Conservation (phyloP, 2,329 filamentous ascomycete genomes). For the Gaeumannomyces sp. region DNA sequence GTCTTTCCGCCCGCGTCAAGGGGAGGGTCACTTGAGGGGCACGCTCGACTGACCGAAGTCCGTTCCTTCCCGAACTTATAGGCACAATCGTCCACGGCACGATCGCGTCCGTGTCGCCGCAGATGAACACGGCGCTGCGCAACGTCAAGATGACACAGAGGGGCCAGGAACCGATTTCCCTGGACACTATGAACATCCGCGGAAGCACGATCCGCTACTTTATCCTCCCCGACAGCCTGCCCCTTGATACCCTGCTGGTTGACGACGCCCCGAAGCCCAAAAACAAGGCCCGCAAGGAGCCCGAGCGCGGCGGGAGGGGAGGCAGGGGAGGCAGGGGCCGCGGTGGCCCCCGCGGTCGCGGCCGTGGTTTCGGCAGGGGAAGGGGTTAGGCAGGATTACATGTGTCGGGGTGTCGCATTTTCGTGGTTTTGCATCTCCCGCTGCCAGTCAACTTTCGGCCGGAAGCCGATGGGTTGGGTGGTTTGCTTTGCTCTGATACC, state of each 20-base stretch:
- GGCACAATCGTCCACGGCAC: conserved; percentile 96
- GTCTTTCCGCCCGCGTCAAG: background rate
- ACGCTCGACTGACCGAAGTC: conserved; percentile 8
- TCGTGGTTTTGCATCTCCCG: background rate
- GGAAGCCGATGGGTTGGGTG: too few relatives aligned
- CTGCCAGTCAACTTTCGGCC: conserved; percentile 2
- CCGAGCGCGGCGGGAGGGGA: conserved; percentile 50
- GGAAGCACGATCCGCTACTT: conserved; percentile 95
- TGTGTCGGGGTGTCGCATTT: background rate
- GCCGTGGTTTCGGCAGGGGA: conserved; percentile 22
- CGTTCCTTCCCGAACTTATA: conserved; percentile 28
- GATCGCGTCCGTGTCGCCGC: conserved; percentile 90
- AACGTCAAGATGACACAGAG: conserved; percentile 94
- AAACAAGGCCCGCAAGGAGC: conserved; percentile 98
- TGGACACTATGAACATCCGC: conserved; percentile 95
- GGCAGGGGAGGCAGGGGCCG: conserved; percentile 47
- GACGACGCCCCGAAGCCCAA: conserved; percentile 97
- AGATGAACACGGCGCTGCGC: conserved; percentile 97
- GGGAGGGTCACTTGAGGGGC: background rate
- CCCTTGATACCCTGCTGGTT: conserved; percentile 89
- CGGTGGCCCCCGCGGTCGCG: conserved; percentile 23
- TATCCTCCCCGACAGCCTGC: conserved; percentile 92
- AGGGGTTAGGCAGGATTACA: conserved; percentile 10
- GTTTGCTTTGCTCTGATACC: background rate
- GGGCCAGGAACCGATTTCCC: conserved; percentile 76